phyloP scores from a whole-genome alignment of 2,329 filamentous ascomycete genomes.

The Penicillium brevicompactum region DNA sequence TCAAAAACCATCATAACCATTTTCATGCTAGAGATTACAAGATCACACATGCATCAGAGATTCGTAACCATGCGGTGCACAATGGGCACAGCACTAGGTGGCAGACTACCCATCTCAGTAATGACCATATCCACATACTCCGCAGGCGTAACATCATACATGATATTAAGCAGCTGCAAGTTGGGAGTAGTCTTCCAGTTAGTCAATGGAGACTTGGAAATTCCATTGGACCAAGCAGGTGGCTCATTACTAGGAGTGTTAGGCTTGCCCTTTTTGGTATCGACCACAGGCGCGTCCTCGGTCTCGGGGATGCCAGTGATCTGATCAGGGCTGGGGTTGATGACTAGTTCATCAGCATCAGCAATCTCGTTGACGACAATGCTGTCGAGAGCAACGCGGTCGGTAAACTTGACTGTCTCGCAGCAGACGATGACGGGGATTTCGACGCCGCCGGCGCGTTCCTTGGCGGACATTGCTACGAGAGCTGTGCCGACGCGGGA shows the following conservation, averaged over 20 bases:
- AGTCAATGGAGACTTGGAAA: slow-evolving; percentile 42
- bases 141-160: slow-evolving; percentile 90
- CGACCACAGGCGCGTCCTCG: slow-evolving; percentile 21
- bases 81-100: slow-evolving; percentile 81
- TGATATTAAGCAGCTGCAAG: slow-evolving; percentile 69
- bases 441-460: slow-evolving; percentile 57
- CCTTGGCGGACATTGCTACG: slow-evolving; percentile 79
- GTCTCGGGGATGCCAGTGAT: slow-evolving; percentile 35
- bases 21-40: neutral
- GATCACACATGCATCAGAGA: slow-evolving; percentile 22
- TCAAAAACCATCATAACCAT: neutral
- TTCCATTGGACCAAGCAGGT: slow-evolving; percentile 26
- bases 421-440: slow-evolving; percentile 86
- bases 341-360: slow-evolving; percentile 67
- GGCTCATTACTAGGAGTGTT: slow-evolving; percentile 24
- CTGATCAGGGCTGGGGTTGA: slow-evolving; percentile 31
- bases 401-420: slow-evolving; percentile 93
- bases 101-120: slow-evolving; percentile 85
- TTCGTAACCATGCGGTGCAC: slow-evolving; percentile 63
- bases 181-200: slow-evolving; percentile 62
- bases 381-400: slow-evolving; percentile 85
- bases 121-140: slow-evolving; percentile 86
- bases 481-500: slow-evolving; percentile 84
- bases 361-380: slow-evolving; percentile 94
- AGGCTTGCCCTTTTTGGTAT: slow-evolving; percentile 37